A percentile compares a stretch with the other conserved stretches of the same genome.
Evolutionary conservation across 768 basidiomycete genomes (phyloP).

Genomic region (Solioccasus polychromus): DNA sequence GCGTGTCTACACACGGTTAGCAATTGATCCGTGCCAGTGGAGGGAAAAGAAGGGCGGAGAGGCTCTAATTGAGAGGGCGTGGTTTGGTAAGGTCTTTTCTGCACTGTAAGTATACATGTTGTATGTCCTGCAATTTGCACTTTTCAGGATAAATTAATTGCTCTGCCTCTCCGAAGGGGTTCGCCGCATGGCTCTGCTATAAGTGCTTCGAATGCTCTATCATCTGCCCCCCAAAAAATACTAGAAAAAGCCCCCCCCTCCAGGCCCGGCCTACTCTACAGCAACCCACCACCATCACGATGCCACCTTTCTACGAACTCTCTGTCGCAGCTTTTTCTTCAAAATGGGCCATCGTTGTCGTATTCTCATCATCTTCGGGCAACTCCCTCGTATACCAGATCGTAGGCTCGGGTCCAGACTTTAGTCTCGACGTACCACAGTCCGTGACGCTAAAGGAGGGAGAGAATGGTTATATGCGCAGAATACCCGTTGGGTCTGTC

Average conservation of each 20-base stretch:
- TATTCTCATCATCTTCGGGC: slow-evolving; percentile 26
- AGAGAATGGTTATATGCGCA: slow-evolving; percentile 27
- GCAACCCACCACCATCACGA: slow-evolving; percentile 7
- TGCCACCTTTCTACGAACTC: slow-evolving; percentile 35
- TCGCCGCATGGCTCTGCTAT: slow-evolving; percentile 21
- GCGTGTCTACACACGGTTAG: too few relatives aligned
- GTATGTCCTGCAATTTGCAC: slow-evolving; percentile 28
- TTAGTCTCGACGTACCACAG: slow-evolving; percentile 30
- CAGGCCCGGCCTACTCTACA: background rate
- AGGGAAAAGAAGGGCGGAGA: background rate
- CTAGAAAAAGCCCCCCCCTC: slow-evolving; percentile 26
- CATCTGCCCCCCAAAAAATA: slow-evolving; percentile 7
- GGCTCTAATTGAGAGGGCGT: slow-evolving; percentile 16
- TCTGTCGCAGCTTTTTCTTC: slow-evolving; percentile 27
- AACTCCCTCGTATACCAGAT: slow-evolving; percentile 33
- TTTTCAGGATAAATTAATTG: slow-evolving; percentile 32
- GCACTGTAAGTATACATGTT: slow-evolving; percentile 17
- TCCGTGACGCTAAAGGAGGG: slow-evolving; percentile 32
- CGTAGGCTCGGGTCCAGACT: slow-evolving; percentile 26
- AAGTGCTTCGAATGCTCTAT: slow-evolving; percentile 13
- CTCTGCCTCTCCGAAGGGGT: slow-evolving; percentile 18
- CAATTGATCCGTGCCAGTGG: slow-evolving; percentile 11
- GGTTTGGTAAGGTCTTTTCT: slow-evolving; percentile 25
- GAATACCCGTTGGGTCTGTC: slow-evolving; percentile 20
- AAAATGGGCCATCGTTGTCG: slow-evolving; percentile 28